Evolutionary conservation across 2,329 filamentous ascomycete species (phyloP).

Genomic region (Fusarium euwallaceae): DNA sequence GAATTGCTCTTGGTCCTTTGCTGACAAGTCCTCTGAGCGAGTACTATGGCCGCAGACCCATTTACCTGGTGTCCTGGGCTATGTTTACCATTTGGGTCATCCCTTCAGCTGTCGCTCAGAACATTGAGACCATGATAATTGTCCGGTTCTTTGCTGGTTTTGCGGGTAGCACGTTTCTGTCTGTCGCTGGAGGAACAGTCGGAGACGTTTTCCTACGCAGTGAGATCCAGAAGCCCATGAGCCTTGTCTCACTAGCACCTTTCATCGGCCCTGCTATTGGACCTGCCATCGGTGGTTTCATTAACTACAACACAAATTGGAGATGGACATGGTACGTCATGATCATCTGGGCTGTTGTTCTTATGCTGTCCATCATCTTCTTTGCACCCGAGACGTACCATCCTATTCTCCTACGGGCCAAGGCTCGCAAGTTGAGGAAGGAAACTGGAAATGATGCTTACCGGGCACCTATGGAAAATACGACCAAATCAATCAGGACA

Average conservation of each 20-base stretch:
- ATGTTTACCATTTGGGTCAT: conserved; percentile 83
- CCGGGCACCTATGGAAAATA: conserved; percentile 21
- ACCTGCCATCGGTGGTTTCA: conserved; percentile 35
- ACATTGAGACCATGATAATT: conserved; percentile 81
- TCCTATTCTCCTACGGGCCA: conserved; percentile 25
- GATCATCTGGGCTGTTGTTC: conserved; percentile 30
- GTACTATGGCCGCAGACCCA: conserved; percentile 80
- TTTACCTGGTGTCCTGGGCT: conserved; percentile 79
- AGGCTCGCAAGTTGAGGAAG: conserved; percentile 23
- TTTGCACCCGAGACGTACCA: conserved; percentile 41
- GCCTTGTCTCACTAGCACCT: conserved; percentile 32
- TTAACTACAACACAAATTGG: conserved; percentile 34
- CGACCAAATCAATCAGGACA: not conserved
- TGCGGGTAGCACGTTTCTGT: conserved; percentile 30
- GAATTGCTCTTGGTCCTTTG: conserved; percentile 70
- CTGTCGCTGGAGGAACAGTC: conserved; percentile 38
- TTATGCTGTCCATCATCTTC: conserved; percentile 24
- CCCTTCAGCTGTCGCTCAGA: conserved; percentile 80
- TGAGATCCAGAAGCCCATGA: conserved; percentile 40
- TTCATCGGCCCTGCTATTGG: conserved; percentile 38
- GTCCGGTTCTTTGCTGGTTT: conserved; percentile 78
- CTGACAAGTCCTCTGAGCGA: conserved; percentile 72
- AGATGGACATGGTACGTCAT: conserved; percentile 42
- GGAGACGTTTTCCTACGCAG: conserved; percentile 26
- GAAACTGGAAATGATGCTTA: conserved; percentile 23